Base-by-base conservation (phyloP, 2,329 filamentous ascomycete genomes). In the Leptoxyphium fumago region DNA sequence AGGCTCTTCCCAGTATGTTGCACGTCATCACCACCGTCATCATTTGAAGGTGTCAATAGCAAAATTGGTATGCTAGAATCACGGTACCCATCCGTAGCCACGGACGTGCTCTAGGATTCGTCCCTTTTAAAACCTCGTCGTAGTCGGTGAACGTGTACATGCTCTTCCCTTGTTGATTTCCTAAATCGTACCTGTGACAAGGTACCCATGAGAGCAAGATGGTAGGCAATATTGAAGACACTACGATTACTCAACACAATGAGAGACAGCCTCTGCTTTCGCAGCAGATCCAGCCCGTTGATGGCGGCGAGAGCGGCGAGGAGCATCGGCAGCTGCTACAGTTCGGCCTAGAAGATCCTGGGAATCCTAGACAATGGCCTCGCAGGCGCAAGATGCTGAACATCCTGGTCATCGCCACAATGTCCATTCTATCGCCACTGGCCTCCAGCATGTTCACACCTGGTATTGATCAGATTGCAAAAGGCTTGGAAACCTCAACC, bases 371-470 rank as follows among this genome's bases (percentile, higher is more conserved):
- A 48, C 59, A 64, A 55, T 73, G 70, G 71, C 54, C 58, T 10
- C 54, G 55, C 46, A 52, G 54, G 41, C 63, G 58, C 46, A 73
- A 73, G 49, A 59, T 73, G 52, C 52, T 61, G 40, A 74, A 74
- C 46, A 67, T 73, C 28, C 61, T 58, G 10, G 64, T 72, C 42
- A 72, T 73, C 44, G 68, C 70, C 4, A 54, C 64, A 32, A 73
- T 74, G 69, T 61, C 68, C 4, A 64, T 72, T 32, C 48, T 72
- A 1, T 67, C 64, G 14, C 68, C 69, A 0, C 60, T 71, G 15
- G 68, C 67, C 1, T 66, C 62, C 15, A 68, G 64, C 34, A 71
- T 72, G 67, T 73, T 73, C 55, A 71, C 69, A 1, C 69, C 69
- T 0, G 69, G 68, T 1, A 72, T 73, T 43, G 54, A 60, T 9